Conservation (phyloP, 345 rosid species). For the Fremontodendron californicum region DNA sequence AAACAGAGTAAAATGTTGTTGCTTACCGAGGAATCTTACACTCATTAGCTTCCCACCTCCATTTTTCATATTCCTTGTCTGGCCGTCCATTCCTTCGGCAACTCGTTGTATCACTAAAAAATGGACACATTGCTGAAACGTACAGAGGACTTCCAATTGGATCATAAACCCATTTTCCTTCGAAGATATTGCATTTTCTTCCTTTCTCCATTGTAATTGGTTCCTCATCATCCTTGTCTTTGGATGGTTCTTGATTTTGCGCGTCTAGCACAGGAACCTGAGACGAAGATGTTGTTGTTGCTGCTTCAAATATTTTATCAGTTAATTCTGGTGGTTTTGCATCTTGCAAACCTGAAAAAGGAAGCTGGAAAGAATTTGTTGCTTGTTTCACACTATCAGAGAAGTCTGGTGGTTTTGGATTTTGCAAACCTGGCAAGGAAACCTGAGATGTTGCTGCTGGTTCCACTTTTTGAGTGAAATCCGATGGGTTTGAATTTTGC, state of each 20-base stretch:
- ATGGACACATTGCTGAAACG: slow-evolving; percentile 31
- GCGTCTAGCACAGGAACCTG: background rate
- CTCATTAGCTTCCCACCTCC: slow-evolving; percentile 49
- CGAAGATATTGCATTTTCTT: slow-evolving; percentile 33
- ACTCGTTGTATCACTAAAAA: slow-evolving; percentile 43
- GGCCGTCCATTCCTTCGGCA: slow-evolving; percentile 51
- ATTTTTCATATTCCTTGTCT: slow-evolving; percentile 42
- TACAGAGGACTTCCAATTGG: slow-evolving; percentile 30
- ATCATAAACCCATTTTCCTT: slow-evolving; percentile 55
- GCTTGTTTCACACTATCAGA: background rate
- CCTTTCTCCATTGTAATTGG: background rate
- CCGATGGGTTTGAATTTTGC: background rate
- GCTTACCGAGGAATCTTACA: slow-evolving; percentile 45
- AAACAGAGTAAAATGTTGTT: background rate
- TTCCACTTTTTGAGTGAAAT: too few relatives aligned
- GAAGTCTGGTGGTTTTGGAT: background rate
- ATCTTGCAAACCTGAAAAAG: background rate
- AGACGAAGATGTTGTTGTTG: background rate
- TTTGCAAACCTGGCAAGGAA: background rate
- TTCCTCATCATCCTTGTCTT: background rate
- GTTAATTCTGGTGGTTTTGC: background rate
- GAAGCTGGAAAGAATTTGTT: background rate
- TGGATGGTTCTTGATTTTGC: background rate
- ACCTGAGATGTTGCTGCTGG: background rate
- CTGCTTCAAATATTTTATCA: background rate